These are phyloP conservation scores for Coemansia reversa DNA, from an alignment of 192 early-diverging fungal species.

Conservation along the genomic window DNA sequence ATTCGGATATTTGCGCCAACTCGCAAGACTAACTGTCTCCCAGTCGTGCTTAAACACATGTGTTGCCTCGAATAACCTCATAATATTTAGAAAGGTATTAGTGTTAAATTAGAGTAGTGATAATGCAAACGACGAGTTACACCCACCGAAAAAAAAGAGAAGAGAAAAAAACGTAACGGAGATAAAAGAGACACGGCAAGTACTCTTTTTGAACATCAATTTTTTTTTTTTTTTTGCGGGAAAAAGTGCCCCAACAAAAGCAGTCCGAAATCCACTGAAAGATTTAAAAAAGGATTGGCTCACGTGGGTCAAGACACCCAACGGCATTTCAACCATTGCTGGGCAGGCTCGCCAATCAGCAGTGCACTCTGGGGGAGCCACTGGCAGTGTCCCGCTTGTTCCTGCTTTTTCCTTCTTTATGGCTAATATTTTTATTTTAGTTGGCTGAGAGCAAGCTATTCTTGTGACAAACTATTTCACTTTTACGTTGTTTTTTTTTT, in stretches of 20 bases:
- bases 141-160: constrained; percentile 4
- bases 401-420: too few relatives aligned
- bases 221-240: background rate
- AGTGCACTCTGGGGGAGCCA: too few relatives aligned
- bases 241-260: constrained; percentile 9
- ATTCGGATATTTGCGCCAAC: constrained; percentile 99
- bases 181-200: constrained; percentile 8
- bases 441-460: too few relatives aligned
- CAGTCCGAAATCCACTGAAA: constrained; percentile 8
- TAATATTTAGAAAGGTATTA: constrained; percentile 22
- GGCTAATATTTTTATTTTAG: background rate
- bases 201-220: background rate
- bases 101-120: constrained; percentile 3
- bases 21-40: constrained; percentile 77
- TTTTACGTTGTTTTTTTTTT: too few relatives aligned
- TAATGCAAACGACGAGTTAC: constrained; percentile 3
- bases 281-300: background rate
- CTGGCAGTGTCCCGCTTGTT: too few relatives aligned
- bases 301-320: background rate
- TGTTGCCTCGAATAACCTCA: constrained; percentile 85
- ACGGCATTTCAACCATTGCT: background rate
- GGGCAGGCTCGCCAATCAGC: too few relatives aligned
- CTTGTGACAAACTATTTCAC: background rate
- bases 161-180: constrained; percentile 3
- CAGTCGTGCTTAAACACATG: constrained; percentile 82